Evolutionary conservation across 1,284 basidiomycete species (phyloP), one percentile per base, ranked within the genome.

Genomic region (Entoloma clypeatum): DNA sequence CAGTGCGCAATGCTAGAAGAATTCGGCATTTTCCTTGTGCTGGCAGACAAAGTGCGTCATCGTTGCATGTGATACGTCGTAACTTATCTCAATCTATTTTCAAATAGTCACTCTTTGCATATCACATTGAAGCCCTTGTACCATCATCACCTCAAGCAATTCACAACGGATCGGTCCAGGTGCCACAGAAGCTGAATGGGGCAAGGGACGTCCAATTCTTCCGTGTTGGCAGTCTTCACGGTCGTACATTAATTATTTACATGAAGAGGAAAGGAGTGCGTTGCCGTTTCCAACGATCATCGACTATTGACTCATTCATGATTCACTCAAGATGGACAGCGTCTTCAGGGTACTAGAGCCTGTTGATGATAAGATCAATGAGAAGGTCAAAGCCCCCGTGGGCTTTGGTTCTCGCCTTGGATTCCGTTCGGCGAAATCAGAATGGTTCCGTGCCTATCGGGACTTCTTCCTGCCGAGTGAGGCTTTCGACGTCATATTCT

Each of bases 1-100:
- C 92, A 96, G 57, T 91, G 91, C 59, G 92, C 93, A 1, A 93
- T 98, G 69, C 70, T 98, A 3, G 91, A 95, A 57, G 89, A 92
- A 51, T 95, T 95, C 61, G 89, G 91, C 19, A 91, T 98, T 52
- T 93, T 99, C 72, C 73, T 99, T 19, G 92, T 98, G 11, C 69
- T 98, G 14, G 91, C 94, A 9, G 92, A 96, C 64, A 94, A 92
- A 71, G 88, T 85, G 37, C 39, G 35, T 21, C 7, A 10, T 17
- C 40, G n/a, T 36, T 6, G n/a, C 36, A 22, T 23, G 26, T 44
- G 19, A 8, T 26, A 1, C 22, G n/a, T n/a, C n/a, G n/a, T n/a
- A 17, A 8, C 18, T n/a, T n/a, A n/a, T n/a, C 34, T 22, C 7
- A n/a, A 35, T n/a, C 23, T 31, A 26, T n/a, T 37, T 17, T 13